Evolutionary conservation across 768 basidiomycete species (phyloP), one percentile per base, ranked within the genome.

Genomic region (Steccherinum ochraceum): DNA sequence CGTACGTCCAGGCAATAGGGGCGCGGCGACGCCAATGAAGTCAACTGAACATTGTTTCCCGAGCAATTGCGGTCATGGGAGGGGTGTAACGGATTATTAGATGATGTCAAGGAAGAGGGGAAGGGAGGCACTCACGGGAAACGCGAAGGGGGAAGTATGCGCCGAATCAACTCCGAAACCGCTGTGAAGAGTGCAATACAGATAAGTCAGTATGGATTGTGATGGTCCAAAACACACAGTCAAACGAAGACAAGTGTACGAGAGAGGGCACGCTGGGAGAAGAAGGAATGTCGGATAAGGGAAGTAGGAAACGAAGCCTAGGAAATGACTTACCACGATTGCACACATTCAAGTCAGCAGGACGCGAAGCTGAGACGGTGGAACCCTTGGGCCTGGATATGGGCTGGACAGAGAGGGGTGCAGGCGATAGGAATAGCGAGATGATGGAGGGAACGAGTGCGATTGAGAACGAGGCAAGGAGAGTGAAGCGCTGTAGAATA

Each of bases 331-430:
- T 26, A 45, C 44, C 44, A 21, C 44, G 41, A 10, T 19, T 43
- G 41, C 18, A 23, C 21, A 10, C 41, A 48, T 48, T 13, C 46
- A 48, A 26, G 46, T 39, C 24, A 48, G 46, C 23, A 48, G 46
- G 35, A 45, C 25, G 12, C 16, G 18, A 20, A 45, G 18, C 21
- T 45, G 16, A n/a, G 25, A 13, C 4, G 21, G 13, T n/a, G 13
- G 16, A 16, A 45, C 13, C 18, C 21, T 45, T 4, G n/a, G 3
- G 18, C 16, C 21, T 16, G 13, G 25, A 12, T n/a, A 4, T n/a
- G 13, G 23, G 44, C 21, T n/a, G n/a, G 44, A 45, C 44, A 12
- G 5, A 26, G 25, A 23, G 44, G 23, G 18, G 42, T 19, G 42
- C 18, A n/a, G 18, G 19, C 19, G 4, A 45, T 26, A 45, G 25